These are phyloP conservation scores for Circinella umbellata DNA, from an alignment of 371 early-diverging fungal genomes.

Conservation along the genomic window DNA sequence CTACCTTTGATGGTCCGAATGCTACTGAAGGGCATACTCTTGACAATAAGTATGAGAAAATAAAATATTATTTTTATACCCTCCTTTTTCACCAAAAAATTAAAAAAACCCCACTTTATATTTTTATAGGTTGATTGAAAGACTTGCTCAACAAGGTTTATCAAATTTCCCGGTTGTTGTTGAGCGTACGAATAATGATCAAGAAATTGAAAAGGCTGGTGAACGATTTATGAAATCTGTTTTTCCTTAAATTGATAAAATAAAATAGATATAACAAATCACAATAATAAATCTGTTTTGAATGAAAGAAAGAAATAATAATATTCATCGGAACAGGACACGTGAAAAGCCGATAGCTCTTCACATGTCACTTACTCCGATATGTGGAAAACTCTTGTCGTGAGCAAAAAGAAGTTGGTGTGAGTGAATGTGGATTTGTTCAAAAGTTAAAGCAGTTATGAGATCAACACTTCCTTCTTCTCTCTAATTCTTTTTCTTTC, in stretches of 20 bases:
- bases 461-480: conserved; percentile 5
- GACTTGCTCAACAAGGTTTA: conserved; percentile 17
- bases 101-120: too few relatives aligned
- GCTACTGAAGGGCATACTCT: conserved; percentile 16
- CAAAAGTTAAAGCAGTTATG: conserved; percentile 2
- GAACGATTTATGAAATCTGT: conserved; percentile 13
- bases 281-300: neutral
- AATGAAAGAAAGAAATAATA: neutral
- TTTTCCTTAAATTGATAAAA: conserved; percentile 2
- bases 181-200: conserved; percentile 21
- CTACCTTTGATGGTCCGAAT: conserved; percentile 30
- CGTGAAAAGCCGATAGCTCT: conserved; percentile 10
- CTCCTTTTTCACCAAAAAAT: too few relatives aligned
- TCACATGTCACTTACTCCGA: conserved; percentile 11
- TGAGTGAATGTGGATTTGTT: neutral
- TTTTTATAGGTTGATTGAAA: conserved; percentile 14
- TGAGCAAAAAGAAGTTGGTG: too few relatives aligned
- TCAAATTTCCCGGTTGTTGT: conserved; percentile 24
- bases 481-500: conserved; percentile 2
- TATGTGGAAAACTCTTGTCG: neutral
- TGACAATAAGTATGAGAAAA: conserved; percentile 17
- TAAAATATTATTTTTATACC: neutral
- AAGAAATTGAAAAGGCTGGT: conserved; percentile 22
- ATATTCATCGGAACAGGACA: conserved; percentile 10
- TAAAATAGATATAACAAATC: neutral